Evolutionary conservation across 2,329 filamentous ascomycete species (phyloP), one percentile per base, ranked within the genome.

Genomic region (Mariannaea sp.): DNA sequence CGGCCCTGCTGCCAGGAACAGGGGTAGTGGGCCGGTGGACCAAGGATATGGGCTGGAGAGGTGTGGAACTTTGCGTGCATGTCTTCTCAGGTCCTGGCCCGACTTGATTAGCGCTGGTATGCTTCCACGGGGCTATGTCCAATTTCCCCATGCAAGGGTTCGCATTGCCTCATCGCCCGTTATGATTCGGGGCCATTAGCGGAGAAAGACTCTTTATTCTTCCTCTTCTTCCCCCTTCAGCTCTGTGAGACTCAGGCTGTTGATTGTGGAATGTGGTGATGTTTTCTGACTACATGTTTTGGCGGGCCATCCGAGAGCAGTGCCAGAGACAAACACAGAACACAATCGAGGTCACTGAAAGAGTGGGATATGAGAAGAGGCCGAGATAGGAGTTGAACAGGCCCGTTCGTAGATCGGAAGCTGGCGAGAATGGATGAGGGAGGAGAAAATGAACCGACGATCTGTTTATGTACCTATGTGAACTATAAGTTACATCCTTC

Each of bases 71-170:
- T 24, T 7, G 19, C 8, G 49, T 29, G 43, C 30, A 42, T 42
- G 43, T 30, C 13, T 27, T 38, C 48, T 32, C 19, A 24, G 8
- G 22, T 8, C 22, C 8, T 44, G 47, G 39, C 22, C 36, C 13
- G 30, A 33, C 8, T 41, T 13, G 10, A 35, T 26, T 43, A 48
- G 50, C 38, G 44, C 39, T 53, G 50, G 50, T 10, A 53, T 53
- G 50, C 44, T 48, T 13, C 43, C 48, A 48, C 44, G 44, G 39
- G 50, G 50, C 50, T 47, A 48, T 43, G 38, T 26, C 45, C 40
- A 53, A 53, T 53, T 53, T 53, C 50, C 44, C 50, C 50, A 48
- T 48, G 44, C 50, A 36, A 8, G 50, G 50, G 44, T 43, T 32
- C 24, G 50, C 44, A 53, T 43, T 42, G 49, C 30, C 24, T n/a